Percentiles rank a stretch among this genome's conserved stretches.
Conservation (phyloP, 495 filamentous ascomycete genomes). For the Astrothelium subdiscretum region DNA sequence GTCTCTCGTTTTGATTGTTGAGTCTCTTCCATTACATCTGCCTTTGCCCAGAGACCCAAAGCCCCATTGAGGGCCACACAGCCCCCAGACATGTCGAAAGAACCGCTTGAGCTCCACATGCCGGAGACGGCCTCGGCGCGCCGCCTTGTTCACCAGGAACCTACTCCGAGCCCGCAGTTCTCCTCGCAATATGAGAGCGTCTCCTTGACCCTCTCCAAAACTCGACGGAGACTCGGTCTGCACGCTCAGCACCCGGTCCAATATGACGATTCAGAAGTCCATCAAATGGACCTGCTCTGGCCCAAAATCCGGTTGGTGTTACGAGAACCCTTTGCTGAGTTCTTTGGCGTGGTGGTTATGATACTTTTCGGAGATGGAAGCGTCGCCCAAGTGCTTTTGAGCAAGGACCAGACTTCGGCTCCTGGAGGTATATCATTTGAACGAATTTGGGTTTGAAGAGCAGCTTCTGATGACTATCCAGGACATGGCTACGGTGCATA, state of each 20-base stretch:
- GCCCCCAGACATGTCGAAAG: not conserved
- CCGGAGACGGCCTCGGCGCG: not conserved
- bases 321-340: slow-evolving; percentile 50
- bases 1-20: not conserved
- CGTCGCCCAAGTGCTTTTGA: slow-evolving; percentile 49
- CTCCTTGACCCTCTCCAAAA: slow-evolving; percentile 4
- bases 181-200: not conserved
- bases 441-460: not conserved
- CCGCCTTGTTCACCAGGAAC: not conserved
- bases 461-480: not conserved
- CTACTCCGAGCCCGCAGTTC: not conserved
- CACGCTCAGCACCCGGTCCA: slow-evolving; percentile 7
- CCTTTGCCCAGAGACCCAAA: not conserved
- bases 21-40: not conserved
- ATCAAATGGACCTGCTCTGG: slow-evolving; percentile 30
- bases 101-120: not conserved
- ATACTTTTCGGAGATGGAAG: slow-evolving; percentile 52
- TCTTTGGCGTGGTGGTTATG: slow-evolving; percentile 52
- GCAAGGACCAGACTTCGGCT: slow-evolving; percentile 17
- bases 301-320: slow-evolving; percentile 33
- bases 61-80: not conserved
- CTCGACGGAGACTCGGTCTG: slow-evolving; percentile 11
- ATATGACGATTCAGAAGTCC: not conserved
- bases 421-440: not conserved
- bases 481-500: slow-evolving; percentile 33